Conservation (phyloP, 2,329 filamentous ascomycete species). For the Biscogniauxia sp. region DNA sequence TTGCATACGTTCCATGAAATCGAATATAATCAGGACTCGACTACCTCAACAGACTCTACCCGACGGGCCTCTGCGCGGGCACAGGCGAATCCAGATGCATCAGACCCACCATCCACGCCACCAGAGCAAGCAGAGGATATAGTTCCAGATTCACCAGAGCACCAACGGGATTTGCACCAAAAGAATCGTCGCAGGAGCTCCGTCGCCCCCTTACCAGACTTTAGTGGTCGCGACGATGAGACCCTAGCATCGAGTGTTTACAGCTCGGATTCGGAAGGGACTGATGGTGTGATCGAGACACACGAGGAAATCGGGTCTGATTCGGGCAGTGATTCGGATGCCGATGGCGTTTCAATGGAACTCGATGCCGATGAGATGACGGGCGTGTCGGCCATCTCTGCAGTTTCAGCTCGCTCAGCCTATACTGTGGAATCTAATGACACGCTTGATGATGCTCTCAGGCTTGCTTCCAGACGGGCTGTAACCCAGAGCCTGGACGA, state of each 20-base stretch:
- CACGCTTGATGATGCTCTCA: constrained; percentile 73
- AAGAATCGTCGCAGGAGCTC: constrained; percentile 63
- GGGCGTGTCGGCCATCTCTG: constrained; percentile 63
- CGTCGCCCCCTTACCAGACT: constrained; percentile 61
- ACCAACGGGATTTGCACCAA: constrained; percentile 64
- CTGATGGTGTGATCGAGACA: constrained; percentile 54
- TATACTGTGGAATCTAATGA: constrained; percentile 65
- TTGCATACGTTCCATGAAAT: constrained; percentile 96
- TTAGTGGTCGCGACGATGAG: constrained; percentile 64
- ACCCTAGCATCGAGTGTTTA: constrained; percentile 76
- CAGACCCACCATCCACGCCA: constrained; percentile 60
- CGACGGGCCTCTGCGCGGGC: constrained; percentile 62
- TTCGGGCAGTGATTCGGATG: constrained; percentile 55
- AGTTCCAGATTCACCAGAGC: constrained; percentile 57
- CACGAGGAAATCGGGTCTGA: constrained; percentile 48
- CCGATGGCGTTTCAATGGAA: constrained; percentile 75
- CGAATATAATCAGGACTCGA: constrained; percentile 84
- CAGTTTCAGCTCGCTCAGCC: constrained; percentile 50
- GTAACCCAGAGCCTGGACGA: constrained; percentile 68
- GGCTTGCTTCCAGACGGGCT: constrained; percentile 71
- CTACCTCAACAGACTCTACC: constrained; percentile 74
- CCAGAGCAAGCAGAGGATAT: constrained; percentile 60
- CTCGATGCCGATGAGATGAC: constrained; percentile 77
- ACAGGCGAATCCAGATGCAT: constrained; percentile 29
- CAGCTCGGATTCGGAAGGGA: constrained; percentile 63